phyloP scores from a whole-genome alignment of 176 grass and related monocot species.

The Oryza coarctata region DNA sequence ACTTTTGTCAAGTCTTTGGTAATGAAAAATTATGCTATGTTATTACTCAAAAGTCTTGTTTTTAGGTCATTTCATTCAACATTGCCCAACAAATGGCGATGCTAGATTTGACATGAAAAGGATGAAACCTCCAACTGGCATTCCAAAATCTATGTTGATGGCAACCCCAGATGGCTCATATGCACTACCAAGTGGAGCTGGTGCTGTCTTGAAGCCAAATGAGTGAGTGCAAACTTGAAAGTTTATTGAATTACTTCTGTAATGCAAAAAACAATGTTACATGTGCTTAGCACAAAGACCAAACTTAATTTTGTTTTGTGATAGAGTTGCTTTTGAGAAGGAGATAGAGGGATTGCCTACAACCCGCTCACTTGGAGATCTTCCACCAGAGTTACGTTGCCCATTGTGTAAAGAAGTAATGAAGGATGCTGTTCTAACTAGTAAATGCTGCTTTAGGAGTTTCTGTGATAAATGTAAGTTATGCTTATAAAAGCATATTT shows the following conservation, averaged over 20 bases:
- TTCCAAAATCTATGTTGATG: conserved; percentile 99
- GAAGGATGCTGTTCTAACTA: conserved; percentile 98
- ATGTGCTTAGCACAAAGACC: conserved; percentile 9
- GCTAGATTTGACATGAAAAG: conserved; percentile 79
- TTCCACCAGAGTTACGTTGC: conserved; percentile 85
- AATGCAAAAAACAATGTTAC: not conserved
- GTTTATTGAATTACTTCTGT: not conserved
- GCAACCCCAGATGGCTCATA: conserved; percentile 92
- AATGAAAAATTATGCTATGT: conserved; percentile 3
- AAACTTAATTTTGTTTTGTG: conserved; percentile 28
- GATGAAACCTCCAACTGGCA: conserved; percentile 96
- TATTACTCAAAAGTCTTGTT: conserved; percentile 25
- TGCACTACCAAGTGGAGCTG: conserved; percentile 84
- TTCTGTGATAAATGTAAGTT: conserved; percentile 99
- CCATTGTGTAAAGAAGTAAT: conserved; percentile 97
- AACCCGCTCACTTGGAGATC: conserved; percentile 59
- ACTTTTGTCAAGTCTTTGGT: conserved; percentile 6
- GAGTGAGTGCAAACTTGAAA: conserved; percentile 63
- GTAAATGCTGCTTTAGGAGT: conserved; percentile 99
- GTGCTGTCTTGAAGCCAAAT: conserved; percentile 95
- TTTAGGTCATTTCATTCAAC: conserved; percentile 97
- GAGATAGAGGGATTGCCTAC: conserved; percentile 94
- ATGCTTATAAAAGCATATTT: not conserved
- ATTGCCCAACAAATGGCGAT: conserved; percentile 97
- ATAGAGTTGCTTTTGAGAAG: conserved; percentile 97